Percentiles rank a stretch among this genome's conserved stretches.
phyloP scores from a whole-genome alignment of 176 grass and related monocot genomes.

The Triticum turgidum region DNA sequence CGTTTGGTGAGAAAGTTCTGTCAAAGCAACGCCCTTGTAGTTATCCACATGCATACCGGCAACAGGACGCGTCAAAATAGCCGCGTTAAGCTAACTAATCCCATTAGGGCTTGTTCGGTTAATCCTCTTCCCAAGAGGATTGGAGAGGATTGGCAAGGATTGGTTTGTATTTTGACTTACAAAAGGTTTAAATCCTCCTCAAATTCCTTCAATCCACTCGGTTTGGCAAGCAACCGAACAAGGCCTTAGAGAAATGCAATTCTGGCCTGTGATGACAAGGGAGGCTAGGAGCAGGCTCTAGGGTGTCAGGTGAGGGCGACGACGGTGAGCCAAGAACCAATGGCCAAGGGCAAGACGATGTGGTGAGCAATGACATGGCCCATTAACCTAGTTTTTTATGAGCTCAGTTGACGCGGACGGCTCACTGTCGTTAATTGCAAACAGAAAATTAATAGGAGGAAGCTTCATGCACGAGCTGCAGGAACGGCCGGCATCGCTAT shows the following conservation, averaged over 20 bases:
- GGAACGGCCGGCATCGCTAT: neutral
- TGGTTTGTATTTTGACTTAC: no score
- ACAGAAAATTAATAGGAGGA: neutral
- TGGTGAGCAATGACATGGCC: slow-evolving; percentile 26
- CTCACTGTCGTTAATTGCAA: neutral
- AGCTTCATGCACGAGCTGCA: neutral
- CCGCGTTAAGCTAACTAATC: neutral
- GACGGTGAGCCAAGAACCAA: slow-evolving; percentile 7
- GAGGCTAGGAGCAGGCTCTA: neutral
- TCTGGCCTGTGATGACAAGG: neutral
- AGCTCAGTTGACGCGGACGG: neutral
- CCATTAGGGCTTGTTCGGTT: neutral
- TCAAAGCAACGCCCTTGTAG: neutral
- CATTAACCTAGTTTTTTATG: neutral
- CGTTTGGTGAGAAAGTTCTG: neutral
- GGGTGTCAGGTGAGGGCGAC: slow-evolving; percentile 35
- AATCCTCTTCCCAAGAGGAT: no score
- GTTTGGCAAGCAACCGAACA: no score
- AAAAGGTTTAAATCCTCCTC: no score
- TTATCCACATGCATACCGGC: neutral
- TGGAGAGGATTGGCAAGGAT: no score
- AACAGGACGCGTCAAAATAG: neutral
- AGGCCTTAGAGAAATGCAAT: neutral
- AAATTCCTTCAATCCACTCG: no score
- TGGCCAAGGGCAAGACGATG: neutral